Conservation (phyloP, 2,329 filamentous ascomycete species). For the Colletotrichum phormii region DNA sequence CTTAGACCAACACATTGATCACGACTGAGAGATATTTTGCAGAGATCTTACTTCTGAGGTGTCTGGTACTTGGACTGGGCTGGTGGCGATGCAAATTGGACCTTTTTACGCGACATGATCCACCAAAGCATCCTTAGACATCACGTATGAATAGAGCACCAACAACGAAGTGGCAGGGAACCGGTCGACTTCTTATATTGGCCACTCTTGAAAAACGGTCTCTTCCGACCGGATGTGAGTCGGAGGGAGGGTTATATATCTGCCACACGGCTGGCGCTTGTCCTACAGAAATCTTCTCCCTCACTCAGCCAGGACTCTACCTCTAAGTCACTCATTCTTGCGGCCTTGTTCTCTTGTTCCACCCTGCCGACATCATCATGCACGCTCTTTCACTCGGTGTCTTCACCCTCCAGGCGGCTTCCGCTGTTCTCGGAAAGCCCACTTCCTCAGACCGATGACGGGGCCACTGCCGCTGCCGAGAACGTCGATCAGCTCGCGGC, state of each 20-base stretch:
- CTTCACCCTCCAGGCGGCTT: slow-evolving; percentile 36
- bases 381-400: slow-evolving; percentile 27
- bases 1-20: neutral
- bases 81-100: slow-evolving; percentile 9
- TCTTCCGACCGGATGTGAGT: neutral
- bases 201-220: neutral
- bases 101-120: slow-evolving; percentile 10
- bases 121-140: neutral
- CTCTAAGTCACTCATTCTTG: slow-evolving; percentile 49
- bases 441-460: neutral
- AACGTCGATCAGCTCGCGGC: slow-evolving; percentile 17
- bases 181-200: neutral
- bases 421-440: slow-evolving; percentile 19
- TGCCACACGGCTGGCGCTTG: neutral
- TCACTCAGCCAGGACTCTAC: slow-evolving; percentile 39
- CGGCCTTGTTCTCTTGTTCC: neutral
- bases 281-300: neutral
- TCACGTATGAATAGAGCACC: neutral
- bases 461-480: slow-evolving; percentile 6
- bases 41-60: no score
- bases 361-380: neutral
- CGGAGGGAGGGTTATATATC: slow-evolving; percentile 11
- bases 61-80: neutral
- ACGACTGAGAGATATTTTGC: neutral
- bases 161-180: neutral